phyloP scores from a whole-genome alignment of 225 moss, liverwort and hornwort genomes.

The Thuidium tamariscinum region DNA sequence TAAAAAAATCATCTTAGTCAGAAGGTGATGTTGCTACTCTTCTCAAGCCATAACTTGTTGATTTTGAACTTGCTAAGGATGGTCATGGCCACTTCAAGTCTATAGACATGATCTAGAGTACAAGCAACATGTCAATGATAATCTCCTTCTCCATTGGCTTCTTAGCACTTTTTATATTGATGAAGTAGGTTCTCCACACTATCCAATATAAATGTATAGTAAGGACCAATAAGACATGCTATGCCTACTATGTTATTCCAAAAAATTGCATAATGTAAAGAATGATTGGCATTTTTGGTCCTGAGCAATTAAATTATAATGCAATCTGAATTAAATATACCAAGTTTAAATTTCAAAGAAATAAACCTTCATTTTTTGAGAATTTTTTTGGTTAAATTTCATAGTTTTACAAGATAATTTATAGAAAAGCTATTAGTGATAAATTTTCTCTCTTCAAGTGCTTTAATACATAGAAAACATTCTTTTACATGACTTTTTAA shows the following conservation, averaged over 20 bases:
- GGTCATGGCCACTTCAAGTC: background rate
- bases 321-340: background rate
- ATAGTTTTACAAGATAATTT: background rate
- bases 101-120: accelerated
- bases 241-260: background rate
- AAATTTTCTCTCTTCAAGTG: background rate
- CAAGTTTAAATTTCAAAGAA: background rate
- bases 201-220: background rate
- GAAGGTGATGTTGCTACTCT: background rate
- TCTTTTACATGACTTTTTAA: background rate
- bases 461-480: background rate
- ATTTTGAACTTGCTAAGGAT: background rate
- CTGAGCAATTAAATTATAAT: background rate
- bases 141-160: background rate
- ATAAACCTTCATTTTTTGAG: accelerated
- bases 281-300: background rate
- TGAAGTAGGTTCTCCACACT: background rate
- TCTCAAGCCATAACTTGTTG: accelerated
- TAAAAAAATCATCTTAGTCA: accelerated
- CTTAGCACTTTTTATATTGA: accelerated
- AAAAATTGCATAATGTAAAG: background rate
- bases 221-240: background rate
- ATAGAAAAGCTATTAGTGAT: background rate
- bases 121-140: accelerated
- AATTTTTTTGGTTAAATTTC: background rate